These are phyloP conservation scores for Neckera pumila DNA, from an alignment of 225 moss, liverwort and hornwort species.

Conservation along the genomic window DNA sequence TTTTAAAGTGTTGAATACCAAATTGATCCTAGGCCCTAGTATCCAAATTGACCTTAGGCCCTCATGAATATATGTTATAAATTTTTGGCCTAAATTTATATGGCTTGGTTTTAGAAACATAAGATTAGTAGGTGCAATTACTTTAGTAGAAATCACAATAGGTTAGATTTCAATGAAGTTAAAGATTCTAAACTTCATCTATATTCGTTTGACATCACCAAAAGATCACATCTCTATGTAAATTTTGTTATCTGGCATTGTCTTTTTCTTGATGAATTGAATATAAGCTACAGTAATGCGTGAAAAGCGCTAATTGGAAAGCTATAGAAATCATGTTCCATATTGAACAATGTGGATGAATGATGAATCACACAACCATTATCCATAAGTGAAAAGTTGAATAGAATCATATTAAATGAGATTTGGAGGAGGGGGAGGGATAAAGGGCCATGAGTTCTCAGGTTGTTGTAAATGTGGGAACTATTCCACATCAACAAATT, in stretches of 20 bases:
- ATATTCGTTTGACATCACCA: background rate
- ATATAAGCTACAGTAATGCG: accelerated
- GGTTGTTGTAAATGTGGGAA: no score
- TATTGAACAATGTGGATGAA: accelerated
- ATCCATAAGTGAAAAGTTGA: background rate
- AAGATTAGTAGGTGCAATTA: background rate
- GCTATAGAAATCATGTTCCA: accelerated
- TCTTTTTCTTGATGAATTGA: background rate
- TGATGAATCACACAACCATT: accelerated
- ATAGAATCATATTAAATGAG: no score
- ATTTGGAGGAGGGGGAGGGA: no score
- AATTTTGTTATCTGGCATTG: accelerated
- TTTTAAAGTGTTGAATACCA: background rate
- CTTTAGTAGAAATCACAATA: background rate
- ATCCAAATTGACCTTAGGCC: background rate
- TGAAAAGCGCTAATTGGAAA: background rate
- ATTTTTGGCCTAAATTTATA: background rate
- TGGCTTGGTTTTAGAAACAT: background rate
- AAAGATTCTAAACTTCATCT: background rate
- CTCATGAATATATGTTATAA: background rate
- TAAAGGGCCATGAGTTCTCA: no score
- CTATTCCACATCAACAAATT: no score
- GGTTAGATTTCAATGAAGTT: background rate
- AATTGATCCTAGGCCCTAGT: no score
- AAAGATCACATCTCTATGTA: background rate